Evolutionary conservation across 805 yeast species (phyloP), one percentile per base, ranked within the genome.

Genomic region (Cyberlindnera mississippiensis): DNA sequence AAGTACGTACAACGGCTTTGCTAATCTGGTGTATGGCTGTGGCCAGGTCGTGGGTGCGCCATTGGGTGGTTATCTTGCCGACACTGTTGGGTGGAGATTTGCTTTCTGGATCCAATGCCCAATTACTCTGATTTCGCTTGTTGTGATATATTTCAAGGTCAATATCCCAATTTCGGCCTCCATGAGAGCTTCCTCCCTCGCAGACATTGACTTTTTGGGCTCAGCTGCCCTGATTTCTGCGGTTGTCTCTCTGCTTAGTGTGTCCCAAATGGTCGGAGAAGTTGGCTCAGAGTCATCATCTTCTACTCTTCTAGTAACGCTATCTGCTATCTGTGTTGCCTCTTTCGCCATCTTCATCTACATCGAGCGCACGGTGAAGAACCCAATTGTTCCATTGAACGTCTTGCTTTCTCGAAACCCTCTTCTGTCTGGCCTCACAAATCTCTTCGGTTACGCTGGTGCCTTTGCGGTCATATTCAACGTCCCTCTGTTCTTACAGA

Each of bases 401-500:
- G 19, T 36, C 12, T 32, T 41, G 7, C 29, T 41, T 12, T 35
- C 44, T 4, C 26, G 44, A 12, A 41, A 41, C 28, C 44, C 40
- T 13, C 40, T 41, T 2, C 30, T 41, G 8, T 30, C 44, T 2
- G 44, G 44, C 3, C 32, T 41, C 6, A 41, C 44, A 4, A 41
- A 41, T 18, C 15, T 41, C 18, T 41, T 41, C 14, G 44, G 44
- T 4, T 41, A 41, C 20, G 40, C 40, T 6, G 44, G 44, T 19
- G 35, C 44, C 12, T 66, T 41, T 30, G 70, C 75, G 0, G 67
- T 68, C 42, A 52, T 70, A 19, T 70, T 70, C 51, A 62, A 68
- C 4, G 49, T 70, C 2, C 76, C 75, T 1, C 52, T 68, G 20
- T 57, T 69, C 28, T 68, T 71, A 37, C 75, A 70, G 45, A 57